Evolutionary conservation across 257 asterid genomes (phyloP).

Genomic region (Solanum clarkiae): DNA sequence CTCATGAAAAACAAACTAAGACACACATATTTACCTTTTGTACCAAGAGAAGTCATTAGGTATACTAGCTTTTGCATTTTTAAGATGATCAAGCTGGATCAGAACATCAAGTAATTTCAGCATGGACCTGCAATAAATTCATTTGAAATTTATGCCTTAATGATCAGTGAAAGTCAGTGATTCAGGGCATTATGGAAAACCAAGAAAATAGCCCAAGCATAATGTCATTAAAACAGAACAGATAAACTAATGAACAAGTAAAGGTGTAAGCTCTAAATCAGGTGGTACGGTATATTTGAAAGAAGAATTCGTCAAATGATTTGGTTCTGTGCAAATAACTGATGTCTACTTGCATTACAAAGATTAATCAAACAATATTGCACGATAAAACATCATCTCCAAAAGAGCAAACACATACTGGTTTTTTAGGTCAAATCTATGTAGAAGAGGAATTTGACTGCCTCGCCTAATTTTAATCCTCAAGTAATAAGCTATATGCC

Average conservation of each 20-base stretch:
- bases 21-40: conserved; percentile 56
- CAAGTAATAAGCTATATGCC: neutral
- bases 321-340: neutral
- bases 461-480: neutral
- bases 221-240: neutral
- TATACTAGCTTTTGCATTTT: conserved; percentile 98
- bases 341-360: neutral
- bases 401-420: neutral
- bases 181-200: neutral
- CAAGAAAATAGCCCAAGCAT: neutral
- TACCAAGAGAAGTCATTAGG: conserved; percentile 99
- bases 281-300: neutral
- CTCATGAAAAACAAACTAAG: neutral
- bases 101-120: conserved; percentile 82
- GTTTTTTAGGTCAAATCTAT: neutral
- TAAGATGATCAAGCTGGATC: conserved; percentile 97
- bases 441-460: neutral
- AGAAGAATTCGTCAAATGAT: neutral
- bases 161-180: conserved; percentile 1
- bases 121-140: conserved; percentile 74
- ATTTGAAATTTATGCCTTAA: neutral
- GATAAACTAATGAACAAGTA: neutral
- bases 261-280: neutral
- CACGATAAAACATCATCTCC: neutral
- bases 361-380: neutral